Evolutionary conservation across 768 basidiomycete genomes (phyloP), one percentile per base, ranked within the genome.

Genomic region (Rhodosporidiobolus sp.): DNA sequence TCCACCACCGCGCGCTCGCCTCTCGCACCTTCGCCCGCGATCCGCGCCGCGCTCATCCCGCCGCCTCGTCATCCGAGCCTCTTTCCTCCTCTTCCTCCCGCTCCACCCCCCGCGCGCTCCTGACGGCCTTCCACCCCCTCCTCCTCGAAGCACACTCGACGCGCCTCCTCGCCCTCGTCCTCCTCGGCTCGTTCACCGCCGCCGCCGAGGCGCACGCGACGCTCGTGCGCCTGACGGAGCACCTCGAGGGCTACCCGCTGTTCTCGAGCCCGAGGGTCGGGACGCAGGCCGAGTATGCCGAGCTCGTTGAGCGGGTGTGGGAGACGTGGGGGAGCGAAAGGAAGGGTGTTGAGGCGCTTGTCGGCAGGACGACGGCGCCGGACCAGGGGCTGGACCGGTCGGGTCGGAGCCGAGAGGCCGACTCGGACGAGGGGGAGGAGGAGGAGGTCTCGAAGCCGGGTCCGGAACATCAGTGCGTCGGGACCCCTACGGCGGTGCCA

Each of bases 111-210:
- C 81, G 35, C 72, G 79, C 32, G 77, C 84, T 58, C 78, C 85
- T 22, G 83, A 91, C 92, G 62, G 92, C 92, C 0, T 94, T 94
- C 78, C 92, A 94, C 76, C 92, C 92, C 22, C 85, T 94, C 64
- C 86, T 94, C 61, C 89, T 93, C 69, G 92, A 94, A 79, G 88
- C 91, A 8, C 88, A 90, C 78, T 94, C 89, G 82, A 89, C 87
- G 74, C 84, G 92, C 64, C 84, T 94, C 46, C 84, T 92, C 72
- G 87, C 88, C 74, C 83, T 87, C 53, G 83, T 94, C 68, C 86
- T 94, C 84, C 86, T 92, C 26, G 91, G 88, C 9, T 89, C 93
- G 73, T 88, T 93, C 76, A 77, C 83, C 4, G 81, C 82, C 19
- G 81, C 91, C 43, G 81, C 91, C 19, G 84, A 86, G 14, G 85